Evolutionary conservation across 2,329 filamentous ascomycete genomes (phyloP), one percentile per base, ranked within the genome.

Genomic region (Chrysosporium queenslandicum): DNA sequence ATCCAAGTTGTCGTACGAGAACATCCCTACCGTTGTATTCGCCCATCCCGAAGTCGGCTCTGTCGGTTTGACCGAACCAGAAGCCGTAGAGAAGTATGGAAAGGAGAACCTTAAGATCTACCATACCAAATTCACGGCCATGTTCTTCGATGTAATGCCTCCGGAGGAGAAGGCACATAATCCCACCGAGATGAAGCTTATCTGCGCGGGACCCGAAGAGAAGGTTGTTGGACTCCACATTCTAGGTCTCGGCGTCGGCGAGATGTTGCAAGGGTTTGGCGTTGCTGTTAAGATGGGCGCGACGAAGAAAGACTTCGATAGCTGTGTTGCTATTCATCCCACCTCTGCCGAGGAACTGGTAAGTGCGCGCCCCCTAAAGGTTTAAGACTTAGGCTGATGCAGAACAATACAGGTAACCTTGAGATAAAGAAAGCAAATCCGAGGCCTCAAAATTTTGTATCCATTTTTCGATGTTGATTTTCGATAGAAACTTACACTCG

Each of bases 251-350:
- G 65, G 67, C 11, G 66, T 73, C 53, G 64, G 73, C 59, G 78
- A 89, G 76, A 84, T 88, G 80, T 73, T 87, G 61, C 79, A 89
- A 69, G 79, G 85, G 58, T 86, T 89, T 65, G 85, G 82, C 46
- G 83, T 88, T 20, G 85, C 84, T 14, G 69, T 88, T 59, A 87
- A 86, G 77, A 87, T 88, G 85, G 85, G 85, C 41, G 85, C 85
- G 30, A 87, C 81, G 51, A 88, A 88, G 79, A 77, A 77, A 59
- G 82, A 87, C 66, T 85, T 88, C 67, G 85, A 88, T 64, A 82
- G 74, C 63, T 85, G 81, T 61, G 81, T 87, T 50, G 83, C 85
- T 54, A 88, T 88, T 60, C 85, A 88, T 69, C 85, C 85, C 18
- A 88, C 85, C 11, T 85, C 82, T 60, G 81, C 85, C 1, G 85